Evolutionary conservation across 2,329 filamentous ascomycete species (phyloP), one percentile per base, ranked within the genome.

Genomic region (Lecanicillium sp.): DNA sequence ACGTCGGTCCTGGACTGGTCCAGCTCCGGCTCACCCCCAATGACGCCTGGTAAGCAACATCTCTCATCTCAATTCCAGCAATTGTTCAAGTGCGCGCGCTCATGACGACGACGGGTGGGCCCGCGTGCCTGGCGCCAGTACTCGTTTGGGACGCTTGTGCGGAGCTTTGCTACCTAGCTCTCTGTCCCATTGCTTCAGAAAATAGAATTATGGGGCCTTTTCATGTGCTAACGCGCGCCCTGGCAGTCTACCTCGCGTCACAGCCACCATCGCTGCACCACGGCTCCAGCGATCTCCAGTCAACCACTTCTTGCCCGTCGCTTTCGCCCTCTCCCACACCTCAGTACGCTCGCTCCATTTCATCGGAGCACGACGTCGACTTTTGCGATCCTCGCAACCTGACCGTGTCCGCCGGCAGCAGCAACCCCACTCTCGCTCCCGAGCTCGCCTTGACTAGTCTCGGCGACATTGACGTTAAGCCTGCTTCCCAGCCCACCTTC

Each of bases 1-100:
- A 79, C 80, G 46, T 72, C 90, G 40, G 77, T 84, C 47, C 70
- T 83, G 47, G 84, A 90, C 51, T 94, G 86, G 83, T 71, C 82
- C 41, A 79, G 74, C 57, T 82, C 79, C 43, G 75, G 76, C 42
- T 94, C 89, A 22, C 88, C 89, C 37, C 86, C 87, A 17, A 78
- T 94, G 75, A 94, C 87, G 53, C 88, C 89, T 75, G 79, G 87
- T 94, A 81, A 69, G 86, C n/a, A n/a, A n/a, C n/a, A n/a, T 77
- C 42, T 36, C 16, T 33, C 25, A 19, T 20, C n/a, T 22, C n/a
- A 20, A 18, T 22, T 29, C 17, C 7, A 15, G 35, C 20, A 37
- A 11, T 12, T 34, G 32, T 4, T 14, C 20, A 25, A 25, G 22
- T 25, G 22, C 11, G 22, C 22, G 22, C 22, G 22, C 6, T 11